Conservation (phyloP, 2,329 filamentous ascomycete genomes). For the Fonsecaea multimorphosa region DNA sequence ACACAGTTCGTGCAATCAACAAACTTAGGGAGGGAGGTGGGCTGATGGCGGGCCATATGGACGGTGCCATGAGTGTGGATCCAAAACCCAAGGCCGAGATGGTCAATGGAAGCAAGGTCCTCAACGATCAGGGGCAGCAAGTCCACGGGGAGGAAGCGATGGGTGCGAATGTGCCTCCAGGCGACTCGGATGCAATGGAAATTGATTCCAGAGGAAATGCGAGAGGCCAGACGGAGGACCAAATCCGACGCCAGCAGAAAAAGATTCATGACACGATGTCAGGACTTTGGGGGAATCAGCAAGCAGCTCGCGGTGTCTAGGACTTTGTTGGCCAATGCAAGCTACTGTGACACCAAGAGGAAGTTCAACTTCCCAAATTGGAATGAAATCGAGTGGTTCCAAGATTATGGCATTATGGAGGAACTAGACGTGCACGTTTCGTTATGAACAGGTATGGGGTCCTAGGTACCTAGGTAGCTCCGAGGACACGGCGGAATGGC, state of each 20-base stretch:
- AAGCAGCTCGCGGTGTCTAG: conserved; percentile 12
- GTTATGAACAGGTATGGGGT: not conserved
- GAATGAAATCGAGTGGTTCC: not conserved
- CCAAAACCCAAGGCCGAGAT: conserved; percentile 58
- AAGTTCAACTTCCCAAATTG: not conserved
- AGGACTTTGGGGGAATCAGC: conserved; percentile 58
- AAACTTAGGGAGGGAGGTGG: conserved; percentile 68
- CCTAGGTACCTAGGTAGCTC: not conserved
- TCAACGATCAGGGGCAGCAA: conserved; percentile 44
- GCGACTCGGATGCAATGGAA: conserved; percentile 53
- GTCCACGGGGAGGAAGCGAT: conserved; percentile 38
- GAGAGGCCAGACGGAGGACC: conserved; percentile 66
- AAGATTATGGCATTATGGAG: not conserved
- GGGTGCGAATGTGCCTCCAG: conserved; percentile 45
- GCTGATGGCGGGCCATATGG: conserved; percentile 62
- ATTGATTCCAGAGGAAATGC: conserved; percentile 66
- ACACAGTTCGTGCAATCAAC: conserved; percentile 71
- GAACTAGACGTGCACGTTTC: not conserved
- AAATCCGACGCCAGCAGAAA: conserved; percentile 66
- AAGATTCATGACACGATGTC: conserved; percentile 64
- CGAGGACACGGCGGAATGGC: not conserved
- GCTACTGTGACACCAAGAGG: not conserved
- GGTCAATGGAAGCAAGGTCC: conserved; percentile 52
- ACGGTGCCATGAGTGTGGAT: conserved; percentile 64
- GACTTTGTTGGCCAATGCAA: not conserved